Percentiles rank a stretch among this genome's conserved stretches.
These are phyloP conservation scores for Termitomyces sp. DNA, from an alignment of 768 basidiomycete species.

Conservation along the genomic window DNA sequence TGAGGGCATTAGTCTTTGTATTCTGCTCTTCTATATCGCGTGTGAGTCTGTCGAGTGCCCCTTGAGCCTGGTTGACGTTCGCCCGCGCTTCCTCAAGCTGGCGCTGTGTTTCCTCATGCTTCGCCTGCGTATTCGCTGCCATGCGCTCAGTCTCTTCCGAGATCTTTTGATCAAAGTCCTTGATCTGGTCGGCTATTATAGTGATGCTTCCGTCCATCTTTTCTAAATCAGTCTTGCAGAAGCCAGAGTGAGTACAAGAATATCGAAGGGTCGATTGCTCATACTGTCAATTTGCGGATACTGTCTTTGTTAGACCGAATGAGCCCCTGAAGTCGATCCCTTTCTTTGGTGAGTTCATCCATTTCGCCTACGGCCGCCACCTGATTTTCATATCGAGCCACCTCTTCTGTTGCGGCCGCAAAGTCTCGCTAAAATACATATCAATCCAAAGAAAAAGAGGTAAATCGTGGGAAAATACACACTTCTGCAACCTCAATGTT, in stretches of 20 bases:
- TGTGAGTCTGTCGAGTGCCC: constrained; percentile 20
- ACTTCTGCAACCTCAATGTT: constrained; percentile 29
- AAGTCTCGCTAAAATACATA: constrained; percentile 21
- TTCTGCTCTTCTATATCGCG: constrained; percentile 27
- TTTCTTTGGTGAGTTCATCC: constrained; percentile 24
- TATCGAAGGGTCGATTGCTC: constrained; percentile 9
- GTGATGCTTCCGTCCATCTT: constrained; percentile 38
- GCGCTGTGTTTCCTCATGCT: constrained; percentile 50
- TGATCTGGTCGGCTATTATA: constrained; percentile 25
- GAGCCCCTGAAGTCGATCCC: constrained; percentile 41
- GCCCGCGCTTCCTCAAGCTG: constrained; percentile 43
- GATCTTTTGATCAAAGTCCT: constrained; percentile 42
- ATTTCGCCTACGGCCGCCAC: constrained; percentile 23
- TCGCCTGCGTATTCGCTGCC: constrained; percentile 52
- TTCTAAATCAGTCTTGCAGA: constrained; percentile 42
- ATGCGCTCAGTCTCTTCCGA: constrained; percentile 45
- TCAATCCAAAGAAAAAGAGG: not conserved
- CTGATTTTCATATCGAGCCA: constrained; percentile 26
- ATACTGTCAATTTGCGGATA: constrained; percentile 39
- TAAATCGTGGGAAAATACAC: constrained; percentile 2
- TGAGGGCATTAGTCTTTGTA: constrained; percentile 22
- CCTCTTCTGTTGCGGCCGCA: constrained; percentile 22
- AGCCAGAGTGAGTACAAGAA: not conserved
- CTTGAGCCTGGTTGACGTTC: constrained; percentile 32
- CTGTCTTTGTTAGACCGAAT: constrained; percentile 41